Base-by-base conservation (phyloP, 2,329 filamentous ascomycete genomes). In the Clarireedia hainanense region DNA sequence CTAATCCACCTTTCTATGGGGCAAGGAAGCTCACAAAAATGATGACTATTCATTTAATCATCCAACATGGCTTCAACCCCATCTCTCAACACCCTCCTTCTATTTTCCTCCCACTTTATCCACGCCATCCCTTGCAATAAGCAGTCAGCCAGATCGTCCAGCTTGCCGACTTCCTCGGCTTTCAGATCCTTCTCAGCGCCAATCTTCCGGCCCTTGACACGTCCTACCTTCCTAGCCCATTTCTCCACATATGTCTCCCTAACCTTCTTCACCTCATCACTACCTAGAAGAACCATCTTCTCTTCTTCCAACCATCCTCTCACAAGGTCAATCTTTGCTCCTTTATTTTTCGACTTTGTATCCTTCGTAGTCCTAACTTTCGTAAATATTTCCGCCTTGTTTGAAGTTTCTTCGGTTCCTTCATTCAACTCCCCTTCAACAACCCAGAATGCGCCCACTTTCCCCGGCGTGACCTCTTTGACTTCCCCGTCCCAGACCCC, bases 141-240 rank as follows among this genome's bases (percentile, higher is more conserved):
- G 67, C 85, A 88, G 72, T 95, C 89, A 0, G 89, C 86, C 50
- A 95, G 71, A 72, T 95, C 89, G 69, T 95, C 89, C 52, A 92
- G 70, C 70, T 94, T 94, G n/a, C 61, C 68, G 27, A 67, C 57
- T 59, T 67, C 48, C 62, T 67, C 61, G 60, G 60, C 50, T 55
- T 45, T 63, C 43, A 59, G 63, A 12, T 48, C 46, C 42, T 43
- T 24, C 23, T 47, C 39, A 12, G 17, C 2, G 23, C 0, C 10
- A 50, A 52, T 30, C 54, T 59, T 66, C 46, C 61, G 66, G 52
- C 62, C 65, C 55, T 69, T 70, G 6, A 52, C 49, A 24, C 60
- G 54, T 40, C 66, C 64, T 5, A 66, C 61, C 14, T 49, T 39
- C 34, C 63, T 56, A 55, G 64, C 57, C 62, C 66, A 70, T 47